Evolutionary conservation across 2,329 filamentous ascomycete species (phyloP).

Genomic region (Aspergillus puulaauensis): DNA sequence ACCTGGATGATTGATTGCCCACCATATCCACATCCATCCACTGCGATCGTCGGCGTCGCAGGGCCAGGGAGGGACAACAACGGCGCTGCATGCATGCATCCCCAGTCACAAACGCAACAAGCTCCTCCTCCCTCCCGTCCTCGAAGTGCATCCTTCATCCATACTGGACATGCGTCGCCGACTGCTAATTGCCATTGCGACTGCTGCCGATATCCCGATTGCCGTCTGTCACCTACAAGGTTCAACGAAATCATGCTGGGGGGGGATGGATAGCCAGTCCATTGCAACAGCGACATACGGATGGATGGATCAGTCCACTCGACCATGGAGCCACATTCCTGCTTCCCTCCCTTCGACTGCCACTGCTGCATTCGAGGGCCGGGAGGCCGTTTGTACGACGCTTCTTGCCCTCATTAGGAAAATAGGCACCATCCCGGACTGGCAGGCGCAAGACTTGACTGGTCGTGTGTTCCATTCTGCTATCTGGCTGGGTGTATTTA

Average conservation of each 20-base stretch:
- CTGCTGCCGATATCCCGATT: not conserved
- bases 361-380: slow-evolving; percentile 1
- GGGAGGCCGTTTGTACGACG: slow-evolving; percentile 11
- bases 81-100: slow-evolving; percentile 15
- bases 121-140: not conserved
- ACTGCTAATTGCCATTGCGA: slow-evolving; percentile 5
- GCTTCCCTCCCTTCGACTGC: not conserved
- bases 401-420: slow-evolving; percentile 6
- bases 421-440: slow-evolving; percentile 5
- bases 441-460: not conserved
- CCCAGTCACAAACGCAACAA: slow-evolving; percentile 14
- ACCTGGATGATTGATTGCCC: not conserved
- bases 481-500: slow-evolving; percentile 7
- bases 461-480: slow-evolving; percentile 6
- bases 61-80: slow-evolving; percentile 10
- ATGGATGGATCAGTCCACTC: slow-evolving; percentile 5
- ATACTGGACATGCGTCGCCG: not conserved
- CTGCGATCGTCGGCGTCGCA: not conserved
- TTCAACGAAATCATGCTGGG: not conserved
- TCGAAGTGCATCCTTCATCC: slow-evolving; percentile 2
- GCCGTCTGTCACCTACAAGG: not conserved
- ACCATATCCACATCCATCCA: not conserved
- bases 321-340: not conserved
- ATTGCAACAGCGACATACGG: not conserved
- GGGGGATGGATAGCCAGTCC: not conserved